A percentile compares a stretch with the other conserved stretches of the same genome.
These are phyloP conservation scores for Phaeophleospora eucalypticola DNA, from an alignment of 2,329 filamentous ascomycete genomes.

Conservation along the genomic window DNA sequence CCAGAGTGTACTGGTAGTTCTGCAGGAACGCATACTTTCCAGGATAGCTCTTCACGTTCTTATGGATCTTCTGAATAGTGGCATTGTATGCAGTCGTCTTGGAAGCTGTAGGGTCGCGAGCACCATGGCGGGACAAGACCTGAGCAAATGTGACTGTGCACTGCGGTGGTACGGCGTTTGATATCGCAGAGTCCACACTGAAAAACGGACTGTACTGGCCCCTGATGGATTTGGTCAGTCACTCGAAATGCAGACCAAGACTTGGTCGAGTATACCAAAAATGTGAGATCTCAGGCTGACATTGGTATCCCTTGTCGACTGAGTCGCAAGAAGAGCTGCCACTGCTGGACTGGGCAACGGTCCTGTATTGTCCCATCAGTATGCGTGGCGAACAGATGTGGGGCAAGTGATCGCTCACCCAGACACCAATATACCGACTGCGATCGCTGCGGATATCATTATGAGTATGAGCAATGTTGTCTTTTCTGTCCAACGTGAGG, in stretches of 20 bases:
- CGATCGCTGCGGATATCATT: constrained; percentile 10
- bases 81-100: constrained; percentile 63
- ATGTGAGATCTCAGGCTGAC: constrained; percentile 58
- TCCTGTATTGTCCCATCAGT: constrained; percentile 1
- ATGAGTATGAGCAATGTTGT: constrained; percentile 1
- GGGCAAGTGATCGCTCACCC: constrained; percentile 7
- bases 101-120: constrained; percentile 68
- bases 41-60: constrained; percentile 52
- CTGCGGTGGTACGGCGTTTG: constrained; percentile 56
- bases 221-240: too few relatives aligned
- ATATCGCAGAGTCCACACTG: constrained; percentile 64
- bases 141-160: constrained; percentile 78
- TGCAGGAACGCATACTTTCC: constrained; percentile 65
- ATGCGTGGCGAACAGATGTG: background rate
- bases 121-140: constrained; percentile 78
- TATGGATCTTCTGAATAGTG: constrained; percentile 64
- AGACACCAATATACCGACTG: constrained; percentile 14
- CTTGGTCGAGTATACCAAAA: constrained; percentile 53
- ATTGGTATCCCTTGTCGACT: constrained; percentile 55
- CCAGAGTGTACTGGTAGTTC: constrained; percentile 67
- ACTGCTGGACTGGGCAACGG: constrained; percentile 3
- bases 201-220: constrained; percentile 88
- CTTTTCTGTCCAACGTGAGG: background rate
- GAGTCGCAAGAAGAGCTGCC: constrained; percentile 22
- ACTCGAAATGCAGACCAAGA: too few relatives aligned